Conservation (phyloP, 768 basidiomycete species). For the Tricholoma terreum region DNA sequence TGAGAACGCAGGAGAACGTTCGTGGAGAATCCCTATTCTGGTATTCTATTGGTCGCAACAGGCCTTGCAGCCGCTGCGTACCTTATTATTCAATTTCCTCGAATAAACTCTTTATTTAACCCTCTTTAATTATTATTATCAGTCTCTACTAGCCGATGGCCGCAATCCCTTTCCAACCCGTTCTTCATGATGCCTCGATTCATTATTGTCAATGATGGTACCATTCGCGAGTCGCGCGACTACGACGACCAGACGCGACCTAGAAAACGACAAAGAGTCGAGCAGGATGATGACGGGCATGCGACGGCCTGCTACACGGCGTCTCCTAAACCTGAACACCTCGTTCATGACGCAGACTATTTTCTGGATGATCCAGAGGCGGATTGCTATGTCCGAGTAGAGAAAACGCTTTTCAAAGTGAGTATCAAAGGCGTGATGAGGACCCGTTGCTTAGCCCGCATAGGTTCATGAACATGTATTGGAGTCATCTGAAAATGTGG, state of each 20-base stretch:
- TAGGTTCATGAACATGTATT: not conserved
- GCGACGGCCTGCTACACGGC: not conserved
- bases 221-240: slow-evolving; percentile 30
- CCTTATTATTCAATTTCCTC: too few relatives aligned
- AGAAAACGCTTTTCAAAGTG: slow-evolving; percentile 50
- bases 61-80: too few relatives aligned
- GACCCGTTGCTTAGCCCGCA: not conserved
- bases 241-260: slow-evolving; percentile 23
- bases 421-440: not conserved
- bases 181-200: slow-evolving; percentile 14
- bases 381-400: slow-evolving; percentile 41
- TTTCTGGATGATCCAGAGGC: slow-evolving; percentile 36
- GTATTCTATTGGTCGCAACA: too few relatives aligned
- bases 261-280: slow-evolving; percentile 26
- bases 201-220: slow-evolving; percentile 31
- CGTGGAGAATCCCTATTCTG: too few relatives aligned
- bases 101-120: too few relatives aligned
- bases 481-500: not conserved
- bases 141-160: too few relatives aligned
- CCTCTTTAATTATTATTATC: too few relatives aligned
- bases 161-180: not conserved
- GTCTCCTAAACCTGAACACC: slow-evolving; percentile 6
- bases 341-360: slow-evolving; percentile 32
- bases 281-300: slow-evolving; percentile 21
- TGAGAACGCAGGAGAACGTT: too few relatives aligned